Evolutionary conservation across 176 grass and related monocot genomes (phyloP).

Genomic region (Oryza brachyantha): DNA sequence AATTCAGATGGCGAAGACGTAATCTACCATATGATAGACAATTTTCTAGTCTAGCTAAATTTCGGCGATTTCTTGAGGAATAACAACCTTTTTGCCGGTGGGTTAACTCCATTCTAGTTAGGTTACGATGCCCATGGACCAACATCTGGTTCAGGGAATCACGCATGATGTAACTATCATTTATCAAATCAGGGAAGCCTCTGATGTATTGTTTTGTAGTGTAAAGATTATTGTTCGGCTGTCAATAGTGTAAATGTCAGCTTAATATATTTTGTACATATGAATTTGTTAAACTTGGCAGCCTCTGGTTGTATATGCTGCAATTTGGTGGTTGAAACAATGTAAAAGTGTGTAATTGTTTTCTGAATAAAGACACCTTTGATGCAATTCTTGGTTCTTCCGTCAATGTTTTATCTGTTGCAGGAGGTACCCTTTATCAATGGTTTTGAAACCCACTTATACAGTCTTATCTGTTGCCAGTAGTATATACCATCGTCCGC

Average conservation of each 20-base stretch:
- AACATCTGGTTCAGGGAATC: neutral
- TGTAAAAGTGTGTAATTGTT: neutral
- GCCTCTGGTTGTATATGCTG: neutral
- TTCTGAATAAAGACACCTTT: neutral
- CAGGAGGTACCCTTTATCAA: neutral
- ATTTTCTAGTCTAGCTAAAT: conserved; percentile 59
- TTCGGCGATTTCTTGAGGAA: neutral
- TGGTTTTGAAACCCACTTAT: neutral
- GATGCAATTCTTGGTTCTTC: neutral
- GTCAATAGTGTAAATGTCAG: conserved; percentile 9
- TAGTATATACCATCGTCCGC: neutral
- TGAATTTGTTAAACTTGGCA: neutral
- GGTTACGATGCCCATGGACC: neutral
- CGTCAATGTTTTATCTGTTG: too few relatives aligned
- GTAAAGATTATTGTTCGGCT: neutral
- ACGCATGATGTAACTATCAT: neutral
- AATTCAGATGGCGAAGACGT: conserved; percentile 84
- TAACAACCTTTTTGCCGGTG: neutral
- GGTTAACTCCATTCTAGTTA: neutral
- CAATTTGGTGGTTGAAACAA: neutral
- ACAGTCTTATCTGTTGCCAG: neutral
- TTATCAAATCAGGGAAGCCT: neutral
- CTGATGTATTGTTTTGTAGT: neutral
- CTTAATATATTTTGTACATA: neutral
- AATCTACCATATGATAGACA: conserved; percentile 93